These are phyloP conservation scores for Colletotrichum lentis DNA, from an alignment of 2,329 filamentous ascomycete genomes.

Conservation along the genomic window DNA sequence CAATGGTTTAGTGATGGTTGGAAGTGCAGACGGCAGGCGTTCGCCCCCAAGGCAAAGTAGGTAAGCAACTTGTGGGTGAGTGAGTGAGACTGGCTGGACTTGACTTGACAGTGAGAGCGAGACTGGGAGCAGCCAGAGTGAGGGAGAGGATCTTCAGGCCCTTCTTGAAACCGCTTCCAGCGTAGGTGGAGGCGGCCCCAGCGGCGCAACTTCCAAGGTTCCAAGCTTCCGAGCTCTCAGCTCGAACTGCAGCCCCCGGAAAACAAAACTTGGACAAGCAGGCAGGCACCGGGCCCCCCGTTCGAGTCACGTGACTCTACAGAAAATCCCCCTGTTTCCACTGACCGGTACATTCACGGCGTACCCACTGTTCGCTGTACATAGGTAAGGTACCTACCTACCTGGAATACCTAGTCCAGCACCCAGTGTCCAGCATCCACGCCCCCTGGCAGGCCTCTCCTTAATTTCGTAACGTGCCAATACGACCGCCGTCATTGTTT, in stretches of 20 bases:
- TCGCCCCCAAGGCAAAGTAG: not conserved
- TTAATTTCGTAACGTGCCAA: constrained; percentile 35
- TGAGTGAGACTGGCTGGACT: no score
- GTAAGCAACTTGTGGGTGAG: no score
- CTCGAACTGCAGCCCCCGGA: constrained; percentile 27
- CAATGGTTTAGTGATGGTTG: not conserved
- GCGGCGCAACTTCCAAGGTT: not conserved
- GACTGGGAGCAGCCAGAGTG: not conserved
- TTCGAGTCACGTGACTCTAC: not conserved
- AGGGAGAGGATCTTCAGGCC: constrained; percentile 15
- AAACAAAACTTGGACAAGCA: constrained; percentile 24
- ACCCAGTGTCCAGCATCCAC: not conserved
- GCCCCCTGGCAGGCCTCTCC: constrained; percentile 31
- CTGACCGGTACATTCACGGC: not conserved
- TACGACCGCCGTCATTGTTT: constrained; percentile 34
- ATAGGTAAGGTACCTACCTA: no score
- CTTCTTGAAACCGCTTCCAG: constrained; percentile 12
- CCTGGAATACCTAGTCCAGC: no score
- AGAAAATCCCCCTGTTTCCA: not conserved
- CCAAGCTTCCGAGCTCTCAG: constrained; percentile 5
- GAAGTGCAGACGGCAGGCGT: not conserved
- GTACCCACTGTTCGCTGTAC: not conserved
- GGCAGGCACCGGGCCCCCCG: no score
- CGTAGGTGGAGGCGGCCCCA: constrained; percentile 27
- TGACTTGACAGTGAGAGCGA: no score